These are phyloP conservation scores for Marasmius fiardii DNA, from an alignment of 1,284 basidiomycete genomes.

Conservation along the genomic window DNA sequence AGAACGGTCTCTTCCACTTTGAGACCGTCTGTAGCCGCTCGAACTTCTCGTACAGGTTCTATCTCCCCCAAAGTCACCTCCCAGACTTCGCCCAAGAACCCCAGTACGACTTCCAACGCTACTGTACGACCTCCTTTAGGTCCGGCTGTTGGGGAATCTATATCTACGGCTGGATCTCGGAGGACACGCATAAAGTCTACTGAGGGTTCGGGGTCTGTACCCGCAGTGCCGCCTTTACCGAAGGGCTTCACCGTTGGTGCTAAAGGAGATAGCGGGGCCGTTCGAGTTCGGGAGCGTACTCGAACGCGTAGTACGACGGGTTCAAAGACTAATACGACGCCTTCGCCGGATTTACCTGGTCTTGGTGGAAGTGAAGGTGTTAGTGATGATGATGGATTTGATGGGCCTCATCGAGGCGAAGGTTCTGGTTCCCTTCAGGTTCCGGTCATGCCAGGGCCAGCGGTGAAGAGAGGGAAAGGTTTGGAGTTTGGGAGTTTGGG, in stretches of 20 bases:
- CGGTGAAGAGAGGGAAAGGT: background rate
- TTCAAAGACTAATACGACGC: constrained; percentile 18
- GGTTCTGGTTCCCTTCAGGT: no score
- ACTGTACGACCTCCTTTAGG: background rate
- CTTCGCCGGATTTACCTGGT: constrained; percentile 53
- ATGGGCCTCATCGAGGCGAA: no score
- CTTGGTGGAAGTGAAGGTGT: constrained; percentile 11
- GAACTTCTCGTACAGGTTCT: background rate
- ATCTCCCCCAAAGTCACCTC: background rate
- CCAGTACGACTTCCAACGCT: background rate
- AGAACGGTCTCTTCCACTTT: background rate
- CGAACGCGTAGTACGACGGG: constrained; percentile 15
- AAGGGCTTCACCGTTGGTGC: background rate
- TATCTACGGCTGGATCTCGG: background rate
- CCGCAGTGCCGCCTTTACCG: constrained; percentile 6
- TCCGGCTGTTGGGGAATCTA: background rate
- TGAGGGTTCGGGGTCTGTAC: background rate
- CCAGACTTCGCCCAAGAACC: background rate
- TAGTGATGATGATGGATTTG: background rate
- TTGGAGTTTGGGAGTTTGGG: constrained; percentile 27
- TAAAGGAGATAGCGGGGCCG: background rate
- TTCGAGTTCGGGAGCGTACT: background rate
- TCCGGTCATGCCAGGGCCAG: constrained; percentile 29
- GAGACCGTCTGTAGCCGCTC: background rate
- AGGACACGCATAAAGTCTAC: background rate